Evolutionary conservation across 2,329 filamentous ascomycete species (phyloP).

Genomic region (Dactylellina sp.): DNA sequence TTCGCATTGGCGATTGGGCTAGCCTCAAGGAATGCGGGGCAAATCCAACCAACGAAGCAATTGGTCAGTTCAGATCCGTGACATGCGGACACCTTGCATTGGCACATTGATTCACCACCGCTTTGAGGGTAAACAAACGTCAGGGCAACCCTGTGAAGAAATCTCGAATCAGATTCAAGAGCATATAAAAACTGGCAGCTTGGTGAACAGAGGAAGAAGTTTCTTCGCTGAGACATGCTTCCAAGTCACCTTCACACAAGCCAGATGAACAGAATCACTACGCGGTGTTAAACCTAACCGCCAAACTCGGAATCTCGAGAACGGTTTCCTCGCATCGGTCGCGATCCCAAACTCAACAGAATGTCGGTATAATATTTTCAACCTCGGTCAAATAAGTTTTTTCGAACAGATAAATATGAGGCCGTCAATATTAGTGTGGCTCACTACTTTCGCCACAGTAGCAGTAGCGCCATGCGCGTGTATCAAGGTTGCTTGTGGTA

Average conservation of each 20-base stretch:
- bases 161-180: not conserved
- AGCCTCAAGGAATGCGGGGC: constrained; percentile 36
- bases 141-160: not conserved
- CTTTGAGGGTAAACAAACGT: constrained; percentile 1
- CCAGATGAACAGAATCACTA: too few relatives aligned
- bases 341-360: too few relatives aligned
- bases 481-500: constrained; percentile 55
- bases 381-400: not conserved
- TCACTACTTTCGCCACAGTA: constrained; percentile 17
- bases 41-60: constrained; percentile 14
- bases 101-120: constrained; percentile 20
- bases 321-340: too few relatives aligned
- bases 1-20: too few relatives aligned
- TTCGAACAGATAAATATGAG: constrained; percentile 6
- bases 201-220: not conserved
- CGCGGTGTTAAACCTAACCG: too few relatives aligned
- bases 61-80: constrained; percentile 25
- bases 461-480: constrained; percentile 36
- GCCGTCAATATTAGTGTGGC: constrained; percentile 27
- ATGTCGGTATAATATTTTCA: not conserved
- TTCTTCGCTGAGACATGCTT: not conserved
- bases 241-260: not conserved
- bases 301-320: too few relatives aligned
- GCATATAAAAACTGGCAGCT: constrained; percentile 13
- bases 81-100: constrained; percentile 35